These are phyloP conservation scores for Oleoguttula mirabilis DNA, from an alignment of 495 filamentous ascomycete genomes.

Conservation along the genomic window DNA sequence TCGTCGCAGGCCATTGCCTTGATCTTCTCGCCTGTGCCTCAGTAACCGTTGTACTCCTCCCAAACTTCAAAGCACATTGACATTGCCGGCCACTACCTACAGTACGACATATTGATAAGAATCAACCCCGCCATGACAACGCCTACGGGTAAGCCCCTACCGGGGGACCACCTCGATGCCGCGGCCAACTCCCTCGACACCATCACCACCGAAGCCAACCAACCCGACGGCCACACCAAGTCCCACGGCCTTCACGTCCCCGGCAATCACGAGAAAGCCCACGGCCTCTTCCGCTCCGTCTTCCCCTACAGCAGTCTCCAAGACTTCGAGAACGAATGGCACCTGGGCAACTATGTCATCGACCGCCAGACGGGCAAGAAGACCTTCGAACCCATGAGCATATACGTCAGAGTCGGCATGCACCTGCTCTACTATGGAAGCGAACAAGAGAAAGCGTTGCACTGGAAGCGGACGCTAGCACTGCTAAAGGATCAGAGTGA, in stretches of 20 bases:
- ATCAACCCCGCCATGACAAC: too few relatives aligned
- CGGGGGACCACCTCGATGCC: conserved; percentile 12
- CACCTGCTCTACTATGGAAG: conserved; percentile 35
- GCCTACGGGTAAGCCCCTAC: neutral
- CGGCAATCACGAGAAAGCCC: conserved; percentile 24
- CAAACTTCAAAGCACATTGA: too few relatives aligned
- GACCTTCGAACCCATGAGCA: conserved; percentile 33
- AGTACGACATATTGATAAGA: too few relatives aligned
- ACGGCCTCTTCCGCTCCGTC: conserved; percentile 27
- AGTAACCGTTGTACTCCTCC: too few relatives aligned
- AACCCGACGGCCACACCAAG: conserved; percentile 25
- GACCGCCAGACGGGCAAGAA: conserved; percentile 31
- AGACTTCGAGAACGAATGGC: conserved; percentile 28
- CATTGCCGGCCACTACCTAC: too few relatives aligned
- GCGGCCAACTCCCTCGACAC: conserved; percentile 8
- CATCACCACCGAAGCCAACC: conserved; percentile 21
- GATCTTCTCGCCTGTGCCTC: too few relatives aligned
- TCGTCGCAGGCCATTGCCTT: too few relatives aligned
- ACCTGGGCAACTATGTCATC: conserved; percentile 36
- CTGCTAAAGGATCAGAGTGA: conserved; percentile 29
- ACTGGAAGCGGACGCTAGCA: conserved; percentile 28
- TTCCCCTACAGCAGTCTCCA: conserved; percentile 27
- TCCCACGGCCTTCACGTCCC: conserved; percentile 29
- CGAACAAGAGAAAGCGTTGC: conserved; percentile 31
- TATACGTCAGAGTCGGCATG: conserved; percentile 38